Evolutionary conservation across 352 stramenopile species (phyloP).

Genomic region (Aphanomyces astaci): DNA sequence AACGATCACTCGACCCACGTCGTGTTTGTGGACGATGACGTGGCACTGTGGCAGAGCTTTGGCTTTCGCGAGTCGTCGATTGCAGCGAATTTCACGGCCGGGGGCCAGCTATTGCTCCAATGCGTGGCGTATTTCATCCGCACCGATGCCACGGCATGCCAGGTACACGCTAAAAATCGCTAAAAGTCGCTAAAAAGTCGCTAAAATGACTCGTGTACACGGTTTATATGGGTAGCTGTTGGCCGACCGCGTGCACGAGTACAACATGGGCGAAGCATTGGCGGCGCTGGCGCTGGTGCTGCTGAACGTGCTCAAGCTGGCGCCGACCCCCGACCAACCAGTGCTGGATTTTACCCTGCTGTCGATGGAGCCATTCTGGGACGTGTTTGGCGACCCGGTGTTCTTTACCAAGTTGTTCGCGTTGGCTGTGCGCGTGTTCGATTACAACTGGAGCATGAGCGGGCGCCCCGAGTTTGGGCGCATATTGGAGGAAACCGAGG

Average conservation of each 20-base stretch:
- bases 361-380: conserved; percentile 74
- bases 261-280: conserved; percentile 1
- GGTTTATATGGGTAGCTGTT: background rate
- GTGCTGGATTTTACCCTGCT: conserved; percentile 70
- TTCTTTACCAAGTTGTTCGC: conserved; percentile 76
- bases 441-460: conserved; percentile 57
- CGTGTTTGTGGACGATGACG: conserved; percentile 11
- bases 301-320: conserved; percentile 60
- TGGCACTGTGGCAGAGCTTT: conserved; percentile 65
- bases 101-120: conserved; percentile 58
- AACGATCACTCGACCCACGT: conserved; percentile 12
- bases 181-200: too few species aligned
- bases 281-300: conserved; percentile 26
- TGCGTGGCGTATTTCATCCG: conserved; percentile 60
- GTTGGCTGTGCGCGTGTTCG: conserved; percentile 68
- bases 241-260: background rate
- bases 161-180: too few species aligned
- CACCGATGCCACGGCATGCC: conserved; percentile 28
- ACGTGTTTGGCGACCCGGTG: conserved; percentile 67
- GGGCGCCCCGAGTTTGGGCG: conserved; percentile 63
- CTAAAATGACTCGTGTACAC: too few species aligned
- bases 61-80: conserved; percentile 59
- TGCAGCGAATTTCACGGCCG: conserved; percentile 70
- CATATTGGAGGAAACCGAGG: conserved; percentile 68
- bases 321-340: conserved; percentile 33